Base-by-base conservation (phyloP, 2,329 filamentous ascomycete species). In the Ambrosiella beaveri region DNA sequence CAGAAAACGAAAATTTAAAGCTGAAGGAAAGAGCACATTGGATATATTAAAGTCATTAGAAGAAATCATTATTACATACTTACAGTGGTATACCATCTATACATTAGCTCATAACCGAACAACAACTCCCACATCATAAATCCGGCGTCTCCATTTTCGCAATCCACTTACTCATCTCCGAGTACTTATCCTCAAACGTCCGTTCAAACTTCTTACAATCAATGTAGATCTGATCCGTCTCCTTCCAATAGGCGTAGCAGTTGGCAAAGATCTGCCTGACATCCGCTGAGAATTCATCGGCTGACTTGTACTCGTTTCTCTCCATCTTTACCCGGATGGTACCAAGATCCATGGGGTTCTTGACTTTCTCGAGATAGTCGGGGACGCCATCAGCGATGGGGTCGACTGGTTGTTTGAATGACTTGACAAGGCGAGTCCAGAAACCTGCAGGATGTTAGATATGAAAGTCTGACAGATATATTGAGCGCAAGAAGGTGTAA, bases 401-500 rank as follows among this genome's bases (percentile, higher is more conserved):
- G 59, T 80, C 74, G 6, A 83, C 80, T 0, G 80, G 75, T 27
- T 82, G 74, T 50, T 74, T 75, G 67, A 84, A 83, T 0, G 79
- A 78, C 0, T 78, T 78, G 2, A 83, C 79, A 0, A 82, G 72
- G n/a, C 80, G 76, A 0, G 80, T 83, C 80, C 80, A 84, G 66
- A 80, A 83, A 6, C 80, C 79, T 81, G 56, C 47, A 44, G 35
- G 3, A 6, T n/a, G 56, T 63, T 52, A 62, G 55, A 44, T 17
- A 55, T 27, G 37, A 15, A 7, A 2, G 11, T 39, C 12, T 7
- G 13, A 13, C 11, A n/a, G 36, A 54, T 54, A 54, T 15, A 38
- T 15, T 13, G 15, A 27, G 11, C 61, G 60, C 44, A 50, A 51
- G 17, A 17, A 38, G 5, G 45, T 19, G n/a, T 36, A 56, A 61